A percentile compares a stretch with the other conserved stretches of the same genome.
These are phyloP conservation scores for Yamadazyma akitaensis DNA, from an alignment of 805 yeast species.

Conservation along the genomic window DNA sequence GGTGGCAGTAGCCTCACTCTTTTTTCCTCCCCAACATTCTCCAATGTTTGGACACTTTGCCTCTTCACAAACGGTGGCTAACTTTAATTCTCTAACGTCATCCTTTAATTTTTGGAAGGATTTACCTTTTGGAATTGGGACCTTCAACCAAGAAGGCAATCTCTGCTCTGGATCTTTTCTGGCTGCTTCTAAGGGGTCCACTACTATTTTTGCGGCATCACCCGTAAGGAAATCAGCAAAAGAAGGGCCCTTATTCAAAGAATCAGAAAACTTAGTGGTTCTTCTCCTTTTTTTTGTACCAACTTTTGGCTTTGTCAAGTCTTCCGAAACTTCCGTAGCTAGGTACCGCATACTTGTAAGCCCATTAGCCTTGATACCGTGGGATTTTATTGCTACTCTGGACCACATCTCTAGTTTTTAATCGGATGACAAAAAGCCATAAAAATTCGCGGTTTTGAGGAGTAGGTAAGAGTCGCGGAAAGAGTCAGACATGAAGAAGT, in stretches of 20 bases:
- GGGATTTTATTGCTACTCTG: conserved; percentile 2
- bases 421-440: conserved; percentile 10
- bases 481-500: background rate
- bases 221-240: conserved; percentile 90
- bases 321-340: conserved; percentile 17
- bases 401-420: background rate
- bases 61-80: conserved; percentile 97
- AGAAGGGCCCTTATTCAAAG: conserved; percentile 80
- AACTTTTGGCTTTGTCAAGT: conserved; percentile 3
- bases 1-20: conserved; percentile 93
- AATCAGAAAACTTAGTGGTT: conserved; percentile 62
- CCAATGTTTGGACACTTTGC: conserved; percentile 99
- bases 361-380: background rate
- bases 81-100: conserved; percentile 82
- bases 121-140: conserved; percentile 94
- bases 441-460: conserved; percentile 1
- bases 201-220: conserved; percentile 59
- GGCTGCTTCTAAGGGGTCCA: conserved; percentile 78
- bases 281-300: conserved; percentile 24
- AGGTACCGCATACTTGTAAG: conserved; percentile 8
- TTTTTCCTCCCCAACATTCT: conserved; percentile 98
- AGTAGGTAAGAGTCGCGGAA: background rate
- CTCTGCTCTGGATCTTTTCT: conserved; percentile 66
- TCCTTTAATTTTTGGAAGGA: conserved; percentile 75
- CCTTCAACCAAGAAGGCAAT: conserved; percentile 90